Percentiles rank a stretch among this genome's conserved stretches.
Evolutionary conservation across 2,329 filamentous ascomycete species (phyloP).

Genomic region (Botrytis elliptica): DNA sequence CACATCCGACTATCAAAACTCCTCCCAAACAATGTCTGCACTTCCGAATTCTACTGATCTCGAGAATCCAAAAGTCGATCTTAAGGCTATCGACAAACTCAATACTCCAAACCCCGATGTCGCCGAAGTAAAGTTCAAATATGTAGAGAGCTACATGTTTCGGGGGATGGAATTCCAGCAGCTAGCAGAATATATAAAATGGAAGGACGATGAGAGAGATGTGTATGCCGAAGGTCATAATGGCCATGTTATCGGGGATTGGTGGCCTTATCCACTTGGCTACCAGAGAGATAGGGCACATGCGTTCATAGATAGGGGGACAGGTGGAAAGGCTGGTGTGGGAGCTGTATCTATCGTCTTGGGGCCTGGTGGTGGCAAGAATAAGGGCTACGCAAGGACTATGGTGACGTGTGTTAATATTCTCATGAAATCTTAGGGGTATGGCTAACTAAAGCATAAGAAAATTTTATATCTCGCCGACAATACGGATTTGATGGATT

Average conservation of each 20-base stretch:
- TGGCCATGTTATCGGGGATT: constrained; percentile 42
- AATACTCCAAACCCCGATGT: not conserved
- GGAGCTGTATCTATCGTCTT: constrained; percentile 55
- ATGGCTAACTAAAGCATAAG: constrained; percentile 30
- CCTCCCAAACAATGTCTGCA: not conserved
- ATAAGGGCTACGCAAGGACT: constrained; percentile 40
- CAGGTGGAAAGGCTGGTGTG: constrained; percentile 46
- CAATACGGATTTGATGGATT: constrained; percentile 47
- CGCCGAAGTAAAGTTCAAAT: not conserved
- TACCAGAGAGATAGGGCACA: constrained; percentile 52
- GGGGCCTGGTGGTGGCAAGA: constrained; percentile 39
- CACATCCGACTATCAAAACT: not conserved
- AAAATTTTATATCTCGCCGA: constrained; percentile 52
- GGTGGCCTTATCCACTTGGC: constrained; percentile 51
- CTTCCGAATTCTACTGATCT: not conserved
- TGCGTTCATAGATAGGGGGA: constrained; percentile 48
- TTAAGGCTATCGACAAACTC: not conserved
- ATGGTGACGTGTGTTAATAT: constrained; percentile 39
- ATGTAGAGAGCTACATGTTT: not conserved
- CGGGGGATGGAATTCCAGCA: not conserved
- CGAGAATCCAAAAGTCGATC: not conserved
- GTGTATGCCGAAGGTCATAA: constrained; percentile 37
- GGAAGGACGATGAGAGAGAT: not conserved
- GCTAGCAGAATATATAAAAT: fast-evolving
- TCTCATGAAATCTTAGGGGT: not conserved